Base-by-base conservation (phyloP, 352 stramenopile species). In the Pseudoperonospora humuli region DNA sequence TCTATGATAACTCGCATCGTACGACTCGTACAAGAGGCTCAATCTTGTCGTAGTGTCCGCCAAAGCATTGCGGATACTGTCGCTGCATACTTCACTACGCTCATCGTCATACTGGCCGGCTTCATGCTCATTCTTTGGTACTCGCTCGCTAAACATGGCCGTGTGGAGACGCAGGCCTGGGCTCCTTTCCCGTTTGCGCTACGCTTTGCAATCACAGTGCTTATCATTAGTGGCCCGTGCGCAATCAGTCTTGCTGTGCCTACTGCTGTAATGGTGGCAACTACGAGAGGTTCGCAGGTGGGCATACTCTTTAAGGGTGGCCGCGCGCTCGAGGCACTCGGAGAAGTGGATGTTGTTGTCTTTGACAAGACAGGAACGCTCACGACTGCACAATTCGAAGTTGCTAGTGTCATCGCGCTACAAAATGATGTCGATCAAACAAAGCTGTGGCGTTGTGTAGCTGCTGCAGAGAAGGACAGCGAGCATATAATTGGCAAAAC, bases 341-440 rank as follows among this genome's bases (percentile, higher is more conserved):
- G 82, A 27, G 43, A 75, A 21, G 68, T 86, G 27, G 64, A 86
- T 50, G 70, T 67, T 13, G 65, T 90, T n/a, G 66, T 90, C 39
- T 88, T 90, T 37, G 75, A 90, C 57, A 90, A 90, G 57, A 90
- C 78, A 1, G 78, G 78, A 4, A 90, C 78, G 7, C 70, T 88
- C 25, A 90, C 78, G 13, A 75, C 47, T 11, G 76, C 74, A 3
- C 67, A 71, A 5, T 57, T 86, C 35, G 54, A 68, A 0, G 64
- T 87, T 19, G 14, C 46, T 43, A 38, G 27, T 45, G 43, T 55
- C 2, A 63, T 60, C 17, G 57, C 18, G 2, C 40, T 46, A n/a
- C 29, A 17, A 8, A 31, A 52, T 27, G 15, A n/a, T 5, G 2
- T 64, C 5, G 25, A 50, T 29, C 15, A 26, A 11, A 26, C 18